A percentile compares a stretch with the other conserved stretches of the same genome.
phyloP scores from a whole-genome alignment of 495 filamentous ascomycete genomes.

The Aspergillus asperescens region DNA sequence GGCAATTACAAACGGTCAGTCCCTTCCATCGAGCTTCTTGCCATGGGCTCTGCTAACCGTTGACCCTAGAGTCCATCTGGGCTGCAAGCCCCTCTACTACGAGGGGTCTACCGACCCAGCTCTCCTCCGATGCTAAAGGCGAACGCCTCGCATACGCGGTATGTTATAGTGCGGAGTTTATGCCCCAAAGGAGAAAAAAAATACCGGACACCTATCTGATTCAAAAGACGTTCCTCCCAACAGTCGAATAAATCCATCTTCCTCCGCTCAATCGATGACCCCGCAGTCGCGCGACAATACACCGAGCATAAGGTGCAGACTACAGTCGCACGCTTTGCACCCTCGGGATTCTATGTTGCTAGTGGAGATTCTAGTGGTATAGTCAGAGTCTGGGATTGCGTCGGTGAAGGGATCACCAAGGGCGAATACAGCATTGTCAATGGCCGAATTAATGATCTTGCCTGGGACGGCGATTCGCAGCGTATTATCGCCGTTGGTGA shows the following conservation, averaged over 20 bases:
- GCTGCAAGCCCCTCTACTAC: conserved; percentile 75
- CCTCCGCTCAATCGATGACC: conserved; percentile 85
- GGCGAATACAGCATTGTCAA: conserved; percentile 93
- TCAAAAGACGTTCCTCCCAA: background rate
- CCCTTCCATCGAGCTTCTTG: background rate
- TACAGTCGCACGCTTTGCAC: conserved; percentile 90
- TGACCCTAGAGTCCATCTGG: conserved; percentile 58
- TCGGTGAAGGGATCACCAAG: conserved; percentile 53
- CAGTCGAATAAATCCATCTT: conserved; percentile 96
- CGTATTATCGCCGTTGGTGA: conserved; percentile 94
- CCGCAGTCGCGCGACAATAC: conserved; percentile 77
- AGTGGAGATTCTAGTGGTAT: conserved; percentile 80
- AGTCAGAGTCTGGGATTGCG: conserved; percentile 83
- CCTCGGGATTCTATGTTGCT: conserved; percentile 93
- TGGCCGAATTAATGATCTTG: conserved; percentile 89
- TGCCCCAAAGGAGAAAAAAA: background rate
- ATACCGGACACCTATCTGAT: conserved; percentile 16
- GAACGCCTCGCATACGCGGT: conserved; percentile 93
- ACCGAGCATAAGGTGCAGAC: conserved; percentile 80
- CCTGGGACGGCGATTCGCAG: conserved; percentile 96
- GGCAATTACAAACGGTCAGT: conserved; percentile 44
- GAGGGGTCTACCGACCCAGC: conserved; percentile 82
- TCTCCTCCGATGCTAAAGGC: conserved; percentile 85
- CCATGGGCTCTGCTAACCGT: conserved; percentile 1
- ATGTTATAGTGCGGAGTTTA: conserved; percentile 29